phyloP scores from a whole-genome alignment of 2,329 filamentous ascomycete genomes.

The Botrytis fragariae region DNA sequence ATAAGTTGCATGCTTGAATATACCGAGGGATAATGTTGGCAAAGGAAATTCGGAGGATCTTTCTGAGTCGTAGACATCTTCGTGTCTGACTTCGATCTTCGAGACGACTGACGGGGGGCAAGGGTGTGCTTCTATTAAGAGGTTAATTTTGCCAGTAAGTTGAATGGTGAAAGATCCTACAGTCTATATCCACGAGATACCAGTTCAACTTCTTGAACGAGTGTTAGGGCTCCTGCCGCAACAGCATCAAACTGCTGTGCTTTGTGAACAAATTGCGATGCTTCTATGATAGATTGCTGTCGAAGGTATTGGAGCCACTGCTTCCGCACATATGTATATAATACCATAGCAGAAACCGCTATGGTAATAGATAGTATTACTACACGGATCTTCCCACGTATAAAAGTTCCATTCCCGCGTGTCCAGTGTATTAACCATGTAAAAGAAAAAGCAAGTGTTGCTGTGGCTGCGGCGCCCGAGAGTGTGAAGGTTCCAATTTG shows the following conservation, averaged over 20 bases:
- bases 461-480: constrained; percentile 65
- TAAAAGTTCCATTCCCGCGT: constrained; percentile 49
- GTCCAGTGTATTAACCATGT: constrained; percentile 70
- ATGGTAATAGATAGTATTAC: constrained; percentile 47
- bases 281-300: constrained; percentile 68
- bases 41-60: constrained; percentile 69
- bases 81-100: constrained; percentile 78
- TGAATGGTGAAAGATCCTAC: constrained; percentile 47
- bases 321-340: constrained; percentile 70
- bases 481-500: constrained; percentile 51
- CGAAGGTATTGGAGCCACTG: constrained; percentile 80
- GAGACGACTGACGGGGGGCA: constrained; percentile 88
- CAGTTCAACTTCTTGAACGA: constrained; percentile 93
- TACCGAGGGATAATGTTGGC: constrained; percentile 69
- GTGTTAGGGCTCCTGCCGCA: constrained; percentile 69
- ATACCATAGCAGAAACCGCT: constrained; percentile 52
- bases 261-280: constrained; percentile 66
- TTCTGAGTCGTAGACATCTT: constrained; percentile 77
- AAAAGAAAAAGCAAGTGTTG: constrained; percentile 55
- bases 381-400: constrained; percentile 56
- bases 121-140: constrained; percentile 68
- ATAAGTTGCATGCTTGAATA: constrained; percentile 62
- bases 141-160: constrained; percentile 22
- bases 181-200: constrained; percentile 88
- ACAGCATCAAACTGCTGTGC: constrained; percentile 80